These are phyloP conservation scores for Rhizophora apiculata DNA, from an alignment of 345 rosid species.

Conservation along the genomic window DNA sequence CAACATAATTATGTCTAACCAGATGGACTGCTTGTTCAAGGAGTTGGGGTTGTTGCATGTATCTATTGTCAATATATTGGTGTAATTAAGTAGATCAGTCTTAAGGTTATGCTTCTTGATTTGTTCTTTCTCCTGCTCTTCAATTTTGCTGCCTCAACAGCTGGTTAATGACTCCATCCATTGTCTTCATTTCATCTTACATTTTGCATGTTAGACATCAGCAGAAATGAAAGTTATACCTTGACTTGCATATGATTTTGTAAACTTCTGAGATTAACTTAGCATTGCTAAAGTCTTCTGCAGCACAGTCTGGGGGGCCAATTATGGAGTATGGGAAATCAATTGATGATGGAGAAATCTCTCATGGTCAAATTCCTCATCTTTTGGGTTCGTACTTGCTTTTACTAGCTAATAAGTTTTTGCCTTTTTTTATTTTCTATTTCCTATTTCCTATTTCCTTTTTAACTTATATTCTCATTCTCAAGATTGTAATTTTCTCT, in stretches of 20 bases:
- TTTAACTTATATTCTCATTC: too few species aligned
- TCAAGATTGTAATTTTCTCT: not conserved
- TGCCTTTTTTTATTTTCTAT: not conserved
- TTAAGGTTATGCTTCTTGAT: too few species aligned
- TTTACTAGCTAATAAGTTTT: not conserved
- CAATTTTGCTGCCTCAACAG: too few species aligned
- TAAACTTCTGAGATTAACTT: constrained; percentile 1
- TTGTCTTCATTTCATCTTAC: too few species aligned
- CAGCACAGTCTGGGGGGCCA: constrained; percentile 72
- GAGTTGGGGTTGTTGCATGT: too few species aligned
- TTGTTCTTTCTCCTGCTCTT: too few species aligned
- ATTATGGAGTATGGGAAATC: constrained; percentile 77
- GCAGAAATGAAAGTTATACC: not conserved
- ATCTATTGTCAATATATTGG: too few species aligned
- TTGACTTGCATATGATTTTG: not conserved
- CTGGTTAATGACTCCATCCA: too few species aligned
- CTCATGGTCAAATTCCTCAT: constrained; percentile 71
- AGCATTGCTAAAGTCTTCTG: constrained; percentile 51
- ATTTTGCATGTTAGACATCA: too few species aligned
- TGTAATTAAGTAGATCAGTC: too few species aligned
- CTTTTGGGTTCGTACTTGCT: constrained; percentile 62
- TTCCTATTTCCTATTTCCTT: not conserved
- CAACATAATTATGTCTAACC: too few species aligned
- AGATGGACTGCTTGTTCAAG: too few species aligned
- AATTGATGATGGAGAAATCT: constrained; percentile 58